phyloP scores from a whole-genome alignment of 371 early-diverging fungal genomes.

The Chytridium lagenaria region DNA sequence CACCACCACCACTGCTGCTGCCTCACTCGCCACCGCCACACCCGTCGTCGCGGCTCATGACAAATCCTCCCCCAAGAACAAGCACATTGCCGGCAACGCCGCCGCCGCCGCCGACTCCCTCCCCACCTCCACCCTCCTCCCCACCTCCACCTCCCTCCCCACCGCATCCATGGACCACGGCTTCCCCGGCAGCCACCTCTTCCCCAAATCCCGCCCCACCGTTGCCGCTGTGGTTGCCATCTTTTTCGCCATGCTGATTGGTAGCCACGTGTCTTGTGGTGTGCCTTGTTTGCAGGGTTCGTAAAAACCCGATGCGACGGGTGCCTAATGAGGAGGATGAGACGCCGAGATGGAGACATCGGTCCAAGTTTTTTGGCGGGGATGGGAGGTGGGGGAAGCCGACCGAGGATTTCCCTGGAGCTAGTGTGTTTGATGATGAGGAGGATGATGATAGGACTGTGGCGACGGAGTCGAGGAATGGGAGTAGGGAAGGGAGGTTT shows the following conservation, averaged over 20 bases:
- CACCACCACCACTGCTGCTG: not conserved
- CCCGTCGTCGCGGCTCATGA: not conserved
- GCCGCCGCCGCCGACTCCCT: not conserved
- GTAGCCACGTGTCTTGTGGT: not conserved
- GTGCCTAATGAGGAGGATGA: not conserved
- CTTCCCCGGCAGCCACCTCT: not conserved
- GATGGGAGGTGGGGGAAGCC: not conserved
- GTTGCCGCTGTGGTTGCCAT: not conserved
- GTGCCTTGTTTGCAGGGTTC: not conserved
- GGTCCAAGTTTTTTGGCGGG: constrained; percentile 5
- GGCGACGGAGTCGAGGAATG: not conserved
- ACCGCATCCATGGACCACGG: not conserved
- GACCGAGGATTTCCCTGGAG: not conserved
- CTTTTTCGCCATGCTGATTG: constrained; percentile 9
- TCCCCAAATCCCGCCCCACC: not conserved
- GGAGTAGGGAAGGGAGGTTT: constrained; percentile 11
- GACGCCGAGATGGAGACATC: not conserved
- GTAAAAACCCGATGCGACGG: too few species aligned
- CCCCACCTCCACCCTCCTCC: not conserved
- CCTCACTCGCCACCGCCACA: not conserved
- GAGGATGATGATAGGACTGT: constrained; percentile 11
- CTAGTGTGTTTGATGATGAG: not conserved
- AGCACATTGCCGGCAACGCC: too few species aligned
- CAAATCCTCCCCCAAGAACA: not conserved
- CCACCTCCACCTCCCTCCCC: not conserved